Evolutionary conservation across 208 protist genomes (phyloP), one percentile per base, ranked within the genome.

Genomic region (Kentomonas sorsogonicus): DNA sequence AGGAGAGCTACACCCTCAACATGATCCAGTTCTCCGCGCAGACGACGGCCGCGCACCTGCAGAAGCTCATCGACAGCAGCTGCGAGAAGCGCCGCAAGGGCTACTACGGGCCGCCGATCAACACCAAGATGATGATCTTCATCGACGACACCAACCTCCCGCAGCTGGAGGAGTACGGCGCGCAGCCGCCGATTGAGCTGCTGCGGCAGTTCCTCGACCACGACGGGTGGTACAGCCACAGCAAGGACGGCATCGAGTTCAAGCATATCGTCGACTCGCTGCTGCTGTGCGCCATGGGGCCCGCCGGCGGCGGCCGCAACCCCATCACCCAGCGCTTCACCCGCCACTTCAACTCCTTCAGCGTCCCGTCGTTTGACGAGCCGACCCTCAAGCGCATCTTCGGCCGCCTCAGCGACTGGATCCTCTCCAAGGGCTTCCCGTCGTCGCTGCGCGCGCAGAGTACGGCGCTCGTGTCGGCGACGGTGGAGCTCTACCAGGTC

Each of bases 121-220:
- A 95, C 62, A 98, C 97, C 62, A 83, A 88, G 55, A 89, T 96
- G 75, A 64, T 97, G 52, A 76, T 98, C 51, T 98, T 99, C 74
- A 85, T 99, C 36, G 97, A 99, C 66, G 96, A 99, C 64, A 67
- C 97, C 22, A 98, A 99, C 75, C 74, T 98, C 67, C 97, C 97
- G 3, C 77, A 89, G 63, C 63, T 93, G n/a, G 96, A 99, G 71
- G 78, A 94, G 66, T 98, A 98, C 77, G 95, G 95, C 26, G 95
- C 96, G 7, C 96, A 98, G 77, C 96, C 97, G 34, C 96, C 97
- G 0, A 97, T 98, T 64, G 96, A 99, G 79, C 68, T 99, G 22
- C 78, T 99, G 5, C 82, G 97, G 41, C 96, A 99, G 85, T 97
- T 79, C 75, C 83, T 98, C 57, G 96, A 98, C 68, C 91, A 98